Conservation (phyloP, 78 protist genomes). For the Acrasis kona region DNA sequence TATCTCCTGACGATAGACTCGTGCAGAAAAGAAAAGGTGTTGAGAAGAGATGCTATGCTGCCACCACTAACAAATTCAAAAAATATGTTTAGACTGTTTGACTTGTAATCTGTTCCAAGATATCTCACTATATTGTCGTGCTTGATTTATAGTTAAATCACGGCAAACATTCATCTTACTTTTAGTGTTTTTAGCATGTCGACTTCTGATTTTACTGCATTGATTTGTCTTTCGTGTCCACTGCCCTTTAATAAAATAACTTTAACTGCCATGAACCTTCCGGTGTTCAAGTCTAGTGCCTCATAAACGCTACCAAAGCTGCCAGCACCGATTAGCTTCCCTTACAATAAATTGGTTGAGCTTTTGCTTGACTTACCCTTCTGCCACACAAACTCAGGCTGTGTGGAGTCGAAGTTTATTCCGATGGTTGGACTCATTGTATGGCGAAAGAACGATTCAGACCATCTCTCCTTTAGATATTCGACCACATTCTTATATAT, state of each 20-base stretch:
- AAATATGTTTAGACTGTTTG: neutral
- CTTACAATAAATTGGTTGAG: too few species aligned
- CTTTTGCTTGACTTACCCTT: too few species aligned
- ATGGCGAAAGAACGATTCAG: too few species aligned
- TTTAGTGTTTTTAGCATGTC: neutral
- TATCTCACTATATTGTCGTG: slow-evolving; percentile 48
- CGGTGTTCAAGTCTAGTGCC: slow-evolving; percentile 10
- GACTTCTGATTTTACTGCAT: neutral
- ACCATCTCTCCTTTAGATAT: too few species aligned
- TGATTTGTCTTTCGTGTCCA: neutral
- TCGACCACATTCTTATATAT: too few species aligned
- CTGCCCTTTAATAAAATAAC: neutral
- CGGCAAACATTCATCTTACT: too few species aligned
- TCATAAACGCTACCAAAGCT: slow-evolving; percentile 26
- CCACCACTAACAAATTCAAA: slow-evolving; percentile 18
- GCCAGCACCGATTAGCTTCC: slow-evolving; percentile 29
- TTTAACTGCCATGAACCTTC: slow-evolving; percentile 12
- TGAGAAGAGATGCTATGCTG: neutral
- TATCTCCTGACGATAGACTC: neutral
- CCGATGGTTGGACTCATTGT: too few species aligned
- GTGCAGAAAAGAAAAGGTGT: slow-evolving; percentile 9
- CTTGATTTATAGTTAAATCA: neutral
- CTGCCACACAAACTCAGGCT: too few species aligned
- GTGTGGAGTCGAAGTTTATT: too few species aligned
- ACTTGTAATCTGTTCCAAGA: slow-evolving; percentile 21